Percentiles rank a stretch among this genome's conserved stretches.
These are phyloP conservation scores for Agrocybe chaxingu DNA, from an alignment of 768 basidiomycete species.

Conservation along the genomic window DNA sequence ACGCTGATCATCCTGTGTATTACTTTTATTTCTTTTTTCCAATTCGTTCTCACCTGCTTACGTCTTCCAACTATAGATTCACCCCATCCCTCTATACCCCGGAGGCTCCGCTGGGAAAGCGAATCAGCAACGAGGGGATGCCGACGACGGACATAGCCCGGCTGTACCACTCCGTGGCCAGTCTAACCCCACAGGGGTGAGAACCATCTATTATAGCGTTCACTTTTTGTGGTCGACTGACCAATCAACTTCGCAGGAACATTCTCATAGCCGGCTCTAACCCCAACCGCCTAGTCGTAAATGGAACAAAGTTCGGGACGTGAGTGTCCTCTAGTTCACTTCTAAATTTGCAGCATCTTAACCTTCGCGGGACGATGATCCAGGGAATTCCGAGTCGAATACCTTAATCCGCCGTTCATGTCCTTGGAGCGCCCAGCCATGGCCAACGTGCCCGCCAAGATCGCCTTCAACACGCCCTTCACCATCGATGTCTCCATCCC, in stretches of 20 bases:
- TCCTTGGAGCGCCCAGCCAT: constrained; percentile 29
- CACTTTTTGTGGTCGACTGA: constrained; percentile 9
- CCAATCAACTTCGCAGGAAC: constrained; percentile 13
- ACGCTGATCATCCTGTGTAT: constrained; percentile 30
- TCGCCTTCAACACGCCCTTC: constrained; percentile 34
- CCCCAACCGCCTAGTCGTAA: constrained; percentile 33
- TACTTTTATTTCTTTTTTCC: background rate
- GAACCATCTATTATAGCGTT: constrained; percentile 1
- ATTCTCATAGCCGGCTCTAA: constrained; percentile 41
- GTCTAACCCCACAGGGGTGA: constrained; percentile 51
- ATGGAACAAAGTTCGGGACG: constrained; percentile 24
- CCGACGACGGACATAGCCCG: constrained; percentile 43
- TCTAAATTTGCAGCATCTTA: background rate
- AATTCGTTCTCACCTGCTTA: background rate
- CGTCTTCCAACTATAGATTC: constrained; percentile 14
- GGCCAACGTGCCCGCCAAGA: constrained; percentile 30
- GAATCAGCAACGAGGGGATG: constrained; percentile 46
- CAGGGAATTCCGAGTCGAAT: constrained; percentile 41
- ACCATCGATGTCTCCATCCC: constrained; percentile 31
- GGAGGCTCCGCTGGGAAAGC: constrained; percentile 34
- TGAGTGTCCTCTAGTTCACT: constrained; percentile 6
- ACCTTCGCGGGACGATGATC: constrained; percentile 14
- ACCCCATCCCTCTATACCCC: constrained; percentile 50
- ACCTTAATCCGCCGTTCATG: constrained; percentile 41
- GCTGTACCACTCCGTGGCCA: constrained; percentile 61